Conservation (phyloP, 257 asterid species). For the Anisodus tanguticus region DNA sequence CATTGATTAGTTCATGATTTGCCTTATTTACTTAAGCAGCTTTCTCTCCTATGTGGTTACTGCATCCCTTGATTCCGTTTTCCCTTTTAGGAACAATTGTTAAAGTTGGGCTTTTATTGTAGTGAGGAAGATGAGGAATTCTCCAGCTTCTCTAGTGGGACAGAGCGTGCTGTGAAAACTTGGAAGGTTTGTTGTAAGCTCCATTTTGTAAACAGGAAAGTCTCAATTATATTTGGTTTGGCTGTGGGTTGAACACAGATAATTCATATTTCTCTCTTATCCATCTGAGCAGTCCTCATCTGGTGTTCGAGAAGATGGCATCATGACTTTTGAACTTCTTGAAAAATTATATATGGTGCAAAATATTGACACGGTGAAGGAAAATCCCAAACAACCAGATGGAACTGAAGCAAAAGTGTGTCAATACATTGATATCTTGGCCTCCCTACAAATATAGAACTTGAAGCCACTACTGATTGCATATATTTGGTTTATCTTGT, state of each 20-base stretch:
- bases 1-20: neutral
- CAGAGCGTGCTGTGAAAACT: conserved; percentile 91
- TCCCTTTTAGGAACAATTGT: conserved; percentile 70
- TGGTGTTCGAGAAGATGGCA: conserved; percentile 78
- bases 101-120: conserved; percentile 81
- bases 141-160: conserved; percentile 73
- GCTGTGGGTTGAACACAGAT: neutral
- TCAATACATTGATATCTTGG: neutral
- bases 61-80: neutral
- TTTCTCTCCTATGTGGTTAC: neutral
- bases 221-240: neutral
- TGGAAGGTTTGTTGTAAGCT: conserved; percentile 78
- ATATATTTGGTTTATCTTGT: neutral
- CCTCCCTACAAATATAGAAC: neutral
- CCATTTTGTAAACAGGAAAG: neutral
- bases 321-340: conserved; percentile 81
- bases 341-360: conserved; percentile 49
- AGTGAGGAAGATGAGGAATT: conserved; percentile 96
- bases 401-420: conserved; percentile 34
- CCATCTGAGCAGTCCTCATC: conserved; percentile 61
- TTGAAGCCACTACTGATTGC: neutral
- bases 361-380: conserved; percentile 38
- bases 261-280: conserved; percentile 20
- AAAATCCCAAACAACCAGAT: conserved; percentile 37
- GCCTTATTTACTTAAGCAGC: neutral